Percentiles rank a stretch among this genome's conserved stretches.
These are phyloP conservation scores for Syncephalastrum contaminatum DNA, from an alignment of 371 early-diverging fungal species.

Conservation along the genomic window DNA sequence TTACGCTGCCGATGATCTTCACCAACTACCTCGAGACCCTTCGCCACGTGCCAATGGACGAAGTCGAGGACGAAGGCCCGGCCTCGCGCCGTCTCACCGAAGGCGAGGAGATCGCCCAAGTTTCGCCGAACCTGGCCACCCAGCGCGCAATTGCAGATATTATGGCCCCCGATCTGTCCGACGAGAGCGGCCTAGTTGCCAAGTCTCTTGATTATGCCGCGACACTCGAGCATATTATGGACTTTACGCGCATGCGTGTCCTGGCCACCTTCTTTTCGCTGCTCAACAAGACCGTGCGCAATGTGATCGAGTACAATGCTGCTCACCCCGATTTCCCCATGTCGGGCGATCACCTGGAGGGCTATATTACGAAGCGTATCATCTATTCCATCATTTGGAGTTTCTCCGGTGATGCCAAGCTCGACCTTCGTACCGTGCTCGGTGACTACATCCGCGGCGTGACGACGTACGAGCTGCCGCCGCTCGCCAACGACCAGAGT, in stretches of 20 bases:
- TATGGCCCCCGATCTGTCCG: constrained; percentile 70
- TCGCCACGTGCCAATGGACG: constrained; percentile 77
- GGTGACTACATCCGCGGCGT: constrained; percentile 81
- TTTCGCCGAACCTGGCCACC: constrained; percentile 63
- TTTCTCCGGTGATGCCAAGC: constrained; percentile 90
- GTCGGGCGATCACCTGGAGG: constrained; percentile 72
- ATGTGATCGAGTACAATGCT: constrained; percentile 85
- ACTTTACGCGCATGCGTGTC: constrained; percentile 88
- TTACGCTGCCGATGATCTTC: constrained; percentile 81
- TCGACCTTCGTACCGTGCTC: constrained; percentile 73
- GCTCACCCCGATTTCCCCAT: constrained; percentile 93
- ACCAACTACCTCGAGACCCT: constrained; percentile 83
- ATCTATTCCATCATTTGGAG: constrained; percentile 90
- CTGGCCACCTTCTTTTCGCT: constrained; percentile 89
- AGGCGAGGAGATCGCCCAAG: constrained; percentile 50
- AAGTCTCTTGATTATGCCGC: constrained; percentile 71
- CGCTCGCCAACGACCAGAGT: constrained; percentile 49
- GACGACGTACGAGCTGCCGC: constrained; percentile 84
- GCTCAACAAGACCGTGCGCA: constrained; percentile 84
- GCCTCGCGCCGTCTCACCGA: constrained; percentile 37
- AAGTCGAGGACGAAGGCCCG: constrained; percentile 69
- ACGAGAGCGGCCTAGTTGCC: constrained; percentile 73
- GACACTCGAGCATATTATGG: constrained; percentile 93
- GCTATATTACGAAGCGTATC: constrained; percentile 81
- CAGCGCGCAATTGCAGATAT: constrained; percentile 79